Conservation (phyloP, 225 moss, liverwort and hornwort species). For the Sphagnum tenellum region DNA sequence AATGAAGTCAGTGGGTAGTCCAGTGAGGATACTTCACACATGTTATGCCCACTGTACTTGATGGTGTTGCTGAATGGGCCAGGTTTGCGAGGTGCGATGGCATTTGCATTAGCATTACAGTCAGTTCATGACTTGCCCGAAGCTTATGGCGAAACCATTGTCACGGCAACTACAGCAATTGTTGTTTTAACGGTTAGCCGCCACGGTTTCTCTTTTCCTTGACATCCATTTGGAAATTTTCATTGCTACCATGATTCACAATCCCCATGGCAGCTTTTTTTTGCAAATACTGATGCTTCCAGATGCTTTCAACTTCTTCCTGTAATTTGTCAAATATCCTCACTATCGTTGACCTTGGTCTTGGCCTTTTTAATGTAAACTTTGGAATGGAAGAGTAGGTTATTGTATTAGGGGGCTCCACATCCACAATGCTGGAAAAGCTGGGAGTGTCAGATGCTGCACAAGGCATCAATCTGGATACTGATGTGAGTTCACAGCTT, state of each 20-base stretch:
- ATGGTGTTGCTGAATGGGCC: neutral
- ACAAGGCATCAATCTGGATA: conserved; percentile 13
- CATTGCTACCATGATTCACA: too few relatives aligned
- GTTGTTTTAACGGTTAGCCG: conserved; percentile 72
- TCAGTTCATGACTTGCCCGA: conserved; percentile 80
- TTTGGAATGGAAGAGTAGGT: conserved; percentile 31
- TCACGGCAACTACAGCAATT: conserved; percentile 92
- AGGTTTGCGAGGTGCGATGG: conserved; percentile 98
- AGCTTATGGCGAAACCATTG: conserved; percentile 84
- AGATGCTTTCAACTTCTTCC: too few relatives aligned
- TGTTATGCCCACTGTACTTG: too few relatives aligned
- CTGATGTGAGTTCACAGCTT: conserved; percentile 17
- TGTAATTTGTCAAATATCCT: too few relatives aligned
- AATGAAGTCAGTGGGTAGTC: too few relatives aligned
- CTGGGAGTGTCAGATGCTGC: conserved; percentile 80
- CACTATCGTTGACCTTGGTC: too few relatives aligned
- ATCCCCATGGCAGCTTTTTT: too few relatives aligned
- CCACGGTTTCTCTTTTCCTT: too few relatives aligned
- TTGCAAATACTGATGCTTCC: too few relatives aligned
- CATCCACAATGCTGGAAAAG: conserved; percentile 86
- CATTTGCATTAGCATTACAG: conserved; percentile 93
- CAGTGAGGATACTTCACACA: too few relatives aligned
- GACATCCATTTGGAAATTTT: too few relatives aligned
- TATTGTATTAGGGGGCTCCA: conserved; percentile 84
- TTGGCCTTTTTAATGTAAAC: too few relatives aligned